Conservation (phyloP, 2,329 filamentous ascomycete species). For the Pleoardoris graminearum region DNA sequence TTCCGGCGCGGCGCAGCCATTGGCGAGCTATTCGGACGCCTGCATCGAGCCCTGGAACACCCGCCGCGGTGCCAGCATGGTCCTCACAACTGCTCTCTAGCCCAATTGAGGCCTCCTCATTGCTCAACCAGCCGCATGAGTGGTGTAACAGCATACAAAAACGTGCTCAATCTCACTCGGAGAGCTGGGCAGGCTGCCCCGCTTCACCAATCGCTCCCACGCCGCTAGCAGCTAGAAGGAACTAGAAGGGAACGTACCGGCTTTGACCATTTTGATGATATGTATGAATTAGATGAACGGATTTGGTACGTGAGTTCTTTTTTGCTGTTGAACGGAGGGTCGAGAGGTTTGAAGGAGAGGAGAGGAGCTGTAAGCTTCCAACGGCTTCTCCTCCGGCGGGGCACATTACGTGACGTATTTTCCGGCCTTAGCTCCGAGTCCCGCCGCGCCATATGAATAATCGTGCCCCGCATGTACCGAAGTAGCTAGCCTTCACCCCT, state of each 20-base stretch:
- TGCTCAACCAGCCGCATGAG: not conserved
- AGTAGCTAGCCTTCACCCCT: not conserved
- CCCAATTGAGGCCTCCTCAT: conserved; percentile 25
- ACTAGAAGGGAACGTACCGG: conserved; percentile 66
- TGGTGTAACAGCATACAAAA: conserved; percentile 39
- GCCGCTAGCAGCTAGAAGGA: conserved; percentile 20
- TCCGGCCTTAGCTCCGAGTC: conserved; percentile 22
- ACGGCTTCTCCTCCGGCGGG: conserved; percentile 33
- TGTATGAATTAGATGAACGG: conserved; percentile 22
- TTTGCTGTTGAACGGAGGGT: conserved; percentile 12
- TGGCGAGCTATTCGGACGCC: conserved; percentile 15
- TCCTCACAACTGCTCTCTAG: conserved; percentile 21
- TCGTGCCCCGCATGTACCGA: conserved; percentile 21
- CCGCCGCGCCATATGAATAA: conserved; percentile 36
- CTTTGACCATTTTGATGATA: conserved; percentile 94
- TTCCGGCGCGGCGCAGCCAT: conserved; percentile 23
- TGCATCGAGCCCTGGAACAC: conserved; percentile 6
- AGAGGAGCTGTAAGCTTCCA: conserved; percentile 26
- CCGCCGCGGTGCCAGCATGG: conserved; percentile 23
- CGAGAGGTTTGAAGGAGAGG: conserved; percentile 15
- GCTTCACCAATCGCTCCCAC: conserved; percentile 29
- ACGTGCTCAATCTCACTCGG: conserved; percentile 64
- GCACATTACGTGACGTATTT: conserved; percentile 39
- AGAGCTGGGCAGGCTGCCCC: conserved; percentile 36
- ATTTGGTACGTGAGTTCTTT: conserved; percentile 6